Base-by-base conservation (phyloP, 345 rosid species). In the Ceriops zippeliana region DNA sequence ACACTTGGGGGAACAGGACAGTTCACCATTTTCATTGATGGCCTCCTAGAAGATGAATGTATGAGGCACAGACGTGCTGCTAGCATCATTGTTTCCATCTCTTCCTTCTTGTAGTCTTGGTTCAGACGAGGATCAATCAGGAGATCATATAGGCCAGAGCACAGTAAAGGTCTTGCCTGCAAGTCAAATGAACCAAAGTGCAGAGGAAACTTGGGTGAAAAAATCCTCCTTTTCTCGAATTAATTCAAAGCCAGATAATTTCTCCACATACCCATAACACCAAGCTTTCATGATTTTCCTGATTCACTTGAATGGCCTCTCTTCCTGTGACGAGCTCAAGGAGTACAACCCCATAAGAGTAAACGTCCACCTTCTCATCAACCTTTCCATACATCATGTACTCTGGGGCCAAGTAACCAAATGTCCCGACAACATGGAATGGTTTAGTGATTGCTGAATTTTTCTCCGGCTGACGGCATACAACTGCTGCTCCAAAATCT, bases 281-380 rank as follows among this genome's bases (percentile, higher is more conserved):
- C 30, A 74, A 79, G 79, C 83, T 73, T 76, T 74, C 81, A n/a
- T 53, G 74, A 52, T 65, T 79, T 24, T 30, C 61, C 67, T 66
- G 75, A 70, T 71, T 79, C 20, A 51, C 52, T 52, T 66, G 83
- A 73, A 71, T 74, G 10, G 79, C 81, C 11, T 77, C 79, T 70
- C 70, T 76, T 58, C 82, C 86, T 10, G 81, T 70, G 46, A 83
- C 78, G 26, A 81, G 86, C 64, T 83, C 86, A 61, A 81, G 79
- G 17, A 83, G 84, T 65, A 81, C 83, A 69, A 83, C 81, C 42
- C 84, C 86, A 59, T 65, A 81, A 26, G 84, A 76, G 74, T 83
- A 78, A 38, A 83, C 79, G 56, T 81, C 83, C 34, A 74, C 72
- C 77, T 81, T 83, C 68, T 80, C 84, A 34, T 80, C 84, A 62